Evolutionary conservation across 495 filamentous ascomycete species (phyloP), one percentile per base, ranked within the genome.

Genomic region (Penicillium maclennaniae): DNA sequence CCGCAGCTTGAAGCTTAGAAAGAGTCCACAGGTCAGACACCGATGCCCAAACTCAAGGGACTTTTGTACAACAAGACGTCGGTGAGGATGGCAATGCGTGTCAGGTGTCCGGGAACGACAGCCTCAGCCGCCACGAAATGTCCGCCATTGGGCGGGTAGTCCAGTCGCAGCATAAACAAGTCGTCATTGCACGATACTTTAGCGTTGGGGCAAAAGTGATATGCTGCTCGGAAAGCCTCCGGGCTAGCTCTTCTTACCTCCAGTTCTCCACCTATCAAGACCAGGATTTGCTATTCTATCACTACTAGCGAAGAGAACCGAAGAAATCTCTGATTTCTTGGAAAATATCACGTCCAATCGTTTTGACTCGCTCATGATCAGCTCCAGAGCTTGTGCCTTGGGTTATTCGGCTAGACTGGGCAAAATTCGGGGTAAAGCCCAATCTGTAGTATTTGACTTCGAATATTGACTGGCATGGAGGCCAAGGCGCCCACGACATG

Each of bases 371-470:
- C 43, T 47, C 1, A 9, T 31, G 42, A 45, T 50, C 53, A 45
- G 53, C 16, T 17, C 8, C 34, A 43, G 46, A 47, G 23, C 21
- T 51, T 51, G n/a, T 49, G 12, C 15, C 20, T 36, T 43, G 6
- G 43, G 31, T 17, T 12, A 43, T 21, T 7, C 14, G 7, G 7
- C 7, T n/a, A n/a, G n/a, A 21, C 38, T 45, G 41, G 43, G 40
- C 27, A 36, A 51, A 26, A 19, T 43, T 47, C 45, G 45, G 45
- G 20, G 16, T 25, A 34, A 44, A 37, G 23, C 51, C 46, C 31
- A 36, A 43, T 16, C 23, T 43, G 23, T 19, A 15, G 26, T 1
- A 58, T 66, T 63, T 46, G 36, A 50, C 56, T 66, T 63, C 43
- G 36, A 50, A 59, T 59, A 28, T 38, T 23, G 55, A 38, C 63